phyloP scores from a whole-genome alignment of 1,139 yeast species.

The Nakaseomyces sp. region DNA sequence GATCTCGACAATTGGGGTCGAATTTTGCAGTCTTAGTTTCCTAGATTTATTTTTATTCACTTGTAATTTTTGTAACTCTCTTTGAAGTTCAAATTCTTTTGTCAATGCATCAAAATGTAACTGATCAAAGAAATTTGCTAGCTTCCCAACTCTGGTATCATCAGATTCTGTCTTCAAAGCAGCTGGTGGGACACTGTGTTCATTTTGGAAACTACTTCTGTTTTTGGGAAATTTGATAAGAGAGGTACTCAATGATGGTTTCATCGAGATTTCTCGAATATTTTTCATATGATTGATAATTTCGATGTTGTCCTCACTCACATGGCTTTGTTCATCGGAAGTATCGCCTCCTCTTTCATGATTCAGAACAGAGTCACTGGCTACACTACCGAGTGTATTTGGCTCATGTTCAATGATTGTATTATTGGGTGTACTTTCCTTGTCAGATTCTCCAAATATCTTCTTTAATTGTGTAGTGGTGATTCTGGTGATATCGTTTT shows the following conservation, averaged over 20 bases:
- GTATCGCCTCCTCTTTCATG: neutral
- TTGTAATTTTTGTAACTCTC: slow-evolving; percentile 69
- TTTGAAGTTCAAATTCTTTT: slow-evolving; percentile 75
- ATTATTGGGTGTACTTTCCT: neutral
- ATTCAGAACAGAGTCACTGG: neutral
- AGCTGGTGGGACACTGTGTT: neutral
- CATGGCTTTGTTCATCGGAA: neutral
- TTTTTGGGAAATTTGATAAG: neutral
- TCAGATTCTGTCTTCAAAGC: slow-evolving; percentile 11
- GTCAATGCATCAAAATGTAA: slow-evolving; percentile 77
- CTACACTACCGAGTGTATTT: neutral
- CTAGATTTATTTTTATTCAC: slow-evolving; percentile 54
- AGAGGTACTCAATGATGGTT: slow-evolving; percentile 3
- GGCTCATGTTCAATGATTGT: neutral
- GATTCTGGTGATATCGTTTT: slow-evolving; percentile 83
- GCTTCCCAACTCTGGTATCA: slow-evolving; percentile 46
- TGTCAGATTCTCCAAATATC: slow-evolving; percentile 46
- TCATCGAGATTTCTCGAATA: neutral
- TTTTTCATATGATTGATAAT: neutral
- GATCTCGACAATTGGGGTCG: slow-evolving; percentile 85
- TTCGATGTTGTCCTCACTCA: neutral
- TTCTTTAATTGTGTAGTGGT: slow-evolving; percentile 82
- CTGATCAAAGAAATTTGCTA: slow-evolving; percentile 63
- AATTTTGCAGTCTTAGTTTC: slow-evolving; percentile 66
- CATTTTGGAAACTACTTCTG: neutral